Conservation (phyloP, 768 basidiomycete species). For the Nidularia pulvinata region DNA sequence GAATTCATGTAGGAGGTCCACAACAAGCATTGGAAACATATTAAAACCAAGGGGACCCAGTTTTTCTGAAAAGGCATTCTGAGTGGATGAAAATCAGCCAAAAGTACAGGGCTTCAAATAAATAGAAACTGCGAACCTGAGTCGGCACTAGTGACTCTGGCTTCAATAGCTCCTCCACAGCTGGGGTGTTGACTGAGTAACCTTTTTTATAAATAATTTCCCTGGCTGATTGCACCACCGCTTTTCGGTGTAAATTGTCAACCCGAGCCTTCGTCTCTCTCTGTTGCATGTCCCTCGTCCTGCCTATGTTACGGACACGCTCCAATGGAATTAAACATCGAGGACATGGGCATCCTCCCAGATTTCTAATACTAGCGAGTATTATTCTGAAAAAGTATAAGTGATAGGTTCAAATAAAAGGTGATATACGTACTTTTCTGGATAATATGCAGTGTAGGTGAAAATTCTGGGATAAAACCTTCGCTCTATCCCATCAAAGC, state of each 20-base stretch:
- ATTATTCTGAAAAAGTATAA: conserved; percentile 17
- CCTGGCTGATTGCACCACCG: not conserved
- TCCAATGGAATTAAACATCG: conserved; percentile 23
- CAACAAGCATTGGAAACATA: conserved; percentile 19
- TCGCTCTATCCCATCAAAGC: not conserved
- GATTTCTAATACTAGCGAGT: conserved; percentile 22
- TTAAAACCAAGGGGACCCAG: conserved; percentile 16
- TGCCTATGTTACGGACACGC: no score
- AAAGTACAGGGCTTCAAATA: no score
- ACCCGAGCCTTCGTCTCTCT: no score
- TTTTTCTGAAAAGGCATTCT: conserved; percentile 27
- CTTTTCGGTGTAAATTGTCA: no score
- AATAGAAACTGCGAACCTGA: not conserved
- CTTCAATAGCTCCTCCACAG: conserved; percentile 5
- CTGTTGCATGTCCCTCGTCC: no score
- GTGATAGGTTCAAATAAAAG: not conserved
- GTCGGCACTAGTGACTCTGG: conserved; percentile 9
- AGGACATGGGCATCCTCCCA: conserved; percentile 31
- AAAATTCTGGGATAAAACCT: conserved; percentile 19
- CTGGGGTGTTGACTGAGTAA: conserved; percentile 1
- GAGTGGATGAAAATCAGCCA: not conserved
- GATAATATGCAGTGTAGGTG: conserved; percentile 32
- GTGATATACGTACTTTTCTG: conserved; percentile 26
- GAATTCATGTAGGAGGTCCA: conserved; percentile 38
- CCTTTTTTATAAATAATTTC: conserved; percentile 4